Evolutionary conservation across 805 yeast genomes (phyloP).

Genomic region (Metschnikowia drakensbergensis): DNA sequence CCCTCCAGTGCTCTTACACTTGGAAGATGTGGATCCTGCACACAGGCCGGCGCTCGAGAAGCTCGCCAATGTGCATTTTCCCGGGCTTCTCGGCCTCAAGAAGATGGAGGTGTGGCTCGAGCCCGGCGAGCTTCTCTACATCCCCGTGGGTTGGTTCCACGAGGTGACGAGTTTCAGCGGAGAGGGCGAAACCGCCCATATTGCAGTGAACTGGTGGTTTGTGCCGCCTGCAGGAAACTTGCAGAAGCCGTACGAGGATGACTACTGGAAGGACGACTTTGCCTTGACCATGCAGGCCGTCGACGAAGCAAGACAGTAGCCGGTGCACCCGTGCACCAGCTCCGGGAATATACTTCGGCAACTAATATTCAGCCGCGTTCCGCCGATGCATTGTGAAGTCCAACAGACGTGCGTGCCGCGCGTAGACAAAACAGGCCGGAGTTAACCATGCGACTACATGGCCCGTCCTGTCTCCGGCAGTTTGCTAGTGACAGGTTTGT

Average conservation of each 20-base stretch:
- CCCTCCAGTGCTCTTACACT: constrained; percentile 61
- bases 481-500: too few species aligned
- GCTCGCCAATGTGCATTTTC: constrained; percentile 44
- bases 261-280: constrained; percentile 54
- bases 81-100: constrained; percentile 42
- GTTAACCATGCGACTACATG: too few species aligned
- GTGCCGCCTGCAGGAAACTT: constrained; percentile 51
- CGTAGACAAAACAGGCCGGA: too few species aligned
- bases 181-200: constrained; percentile 38
- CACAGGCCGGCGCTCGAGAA: constrained; percentile 25
- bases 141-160: constrained; percentile 82
- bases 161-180: constrained; percentile 67
- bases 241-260: constrained; percentile 40
- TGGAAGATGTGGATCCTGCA: constrained; percentile 44
- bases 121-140: constrained; percentile 64
- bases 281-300: constrained; percentile 35
- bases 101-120: constrained; percentile 45
- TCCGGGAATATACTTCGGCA: too few species aligned
- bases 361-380: too few species aligned
- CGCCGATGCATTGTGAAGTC: too few species aligned
- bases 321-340: too few species aligned
- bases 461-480: too few species aligned
- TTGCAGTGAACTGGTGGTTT: constrained; percentile 74
- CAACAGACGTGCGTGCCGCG: too few species aligned
- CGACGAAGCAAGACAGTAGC: background rate